A percentile compares a stretch with the other conserved stretches of the same genome.
These are phyloP conservation scores for Hyphopichia wangnamkhiaoensis DNA, from an alignment of 1,139 yeast genomes.

Conservation along the genomic window DNA sequence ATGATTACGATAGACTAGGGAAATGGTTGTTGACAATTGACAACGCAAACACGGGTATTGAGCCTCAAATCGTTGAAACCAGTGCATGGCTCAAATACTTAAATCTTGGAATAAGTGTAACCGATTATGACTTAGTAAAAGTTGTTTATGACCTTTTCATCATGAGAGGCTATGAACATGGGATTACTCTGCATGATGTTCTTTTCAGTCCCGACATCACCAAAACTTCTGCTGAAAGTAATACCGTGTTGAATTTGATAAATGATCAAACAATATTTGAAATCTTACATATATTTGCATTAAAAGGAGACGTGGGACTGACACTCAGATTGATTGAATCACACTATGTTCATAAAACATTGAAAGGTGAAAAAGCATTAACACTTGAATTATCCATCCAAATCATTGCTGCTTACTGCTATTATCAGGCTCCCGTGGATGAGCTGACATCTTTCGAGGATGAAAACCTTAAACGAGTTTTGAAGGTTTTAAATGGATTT, in stretches of 20 bases:
- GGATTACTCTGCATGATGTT: constrained; percentile 24
- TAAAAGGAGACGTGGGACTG: constrained; percentile 41
- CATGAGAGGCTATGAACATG: constrained; percentile 29
- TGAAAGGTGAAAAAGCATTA: constrained; percentile 35
- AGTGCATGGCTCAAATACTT: constrained; percentile 25
- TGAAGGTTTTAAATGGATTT: constrained; percentile 35
- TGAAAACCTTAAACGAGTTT: constrained; percentile 26
- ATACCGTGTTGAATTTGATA: constrained; percentile 12
- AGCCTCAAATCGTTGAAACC: neutral
- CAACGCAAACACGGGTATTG: constrained; percentile 3
- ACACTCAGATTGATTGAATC: constrained; percentile 38
- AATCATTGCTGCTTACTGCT: constrained; percentile 42
- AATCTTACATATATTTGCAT: constrained; percentile 34
- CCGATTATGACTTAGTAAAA: constrained; percentile 30
- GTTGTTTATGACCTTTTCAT: constrained; percentile 29
- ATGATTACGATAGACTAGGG: constrained; percentile 22
- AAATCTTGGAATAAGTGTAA: constrained; percentile 21
- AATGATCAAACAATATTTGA: constrained; percentile 18
- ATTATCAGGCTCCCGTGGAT: constrained; percentile 13
- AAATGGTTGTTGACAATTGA: constrained; percentile 14
- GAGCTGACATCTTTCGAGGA: constrained; percentile 16
- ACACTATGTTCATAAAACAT: constrained; percentile 33
- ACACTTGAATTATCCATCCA: constrained; percentile 34
- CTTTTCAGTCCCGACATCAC: constrained; percentile 19
- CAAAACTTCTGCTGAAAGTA: constrained; percentile 8